Evolutionary conservation across 306 rosid genomes (phyloP), one percentile per base, ranked within the genome.

Genomic region (Coriaria nepalensis): DNA sequence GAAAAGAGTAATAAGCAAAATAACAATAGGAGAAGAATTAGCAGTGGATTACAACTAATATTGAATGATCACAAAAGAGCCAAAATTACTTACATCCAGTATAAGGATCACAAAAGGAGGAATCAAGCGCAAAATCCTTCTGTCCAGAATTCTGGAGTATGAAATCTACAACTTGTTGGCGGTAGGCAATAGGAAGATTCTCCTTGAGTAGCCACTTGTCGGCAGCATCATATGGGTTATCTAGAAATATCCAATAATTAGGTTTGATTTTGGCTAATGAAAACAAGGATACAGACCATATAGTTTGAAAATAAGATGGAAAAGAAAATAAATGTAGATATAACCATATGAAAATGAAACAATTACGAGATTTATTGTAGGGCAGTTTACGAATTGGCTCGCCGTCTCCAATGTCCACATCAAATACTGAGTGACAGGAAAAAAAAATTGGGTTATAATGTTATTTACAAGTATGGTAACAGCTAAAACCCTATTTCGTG

Each of bases 351-450:
- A 35, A 43, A 60, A 14, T 36, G 67, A 55, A 55, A 66, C 12
- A 43, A 35, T 43, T 70, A 90, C 97, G 95, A 65, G 93, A 70
- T 62, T 73, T 80, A 56, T 84, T 84, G 82, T 79, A 81, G 33
- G 97, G 97, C 79, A 90, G 66, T 73, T 90, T 90, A 13, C 95
- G 86, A 45, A 65, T 65, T 50, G 97, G 97, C 77, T 77, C 76
- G 7, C 97, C 97, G 64, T 90, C 97, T 67, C 82, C 95, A 69
- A 90, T 90, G 50, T 90, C 92, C 8, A 90, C 97, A 67, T 90
- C 95, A 75, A 90, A 90, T 60, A 90, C 97, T 90, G 72, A 58
- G 71, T 2, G 64, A 52, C 7, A 67, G 68, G 6, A 39, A 40
- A 47, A 37, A 35, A 53, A 49, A 53, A n/a, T n/a, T n/a, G 36